Base-by-base conservation (phyloP, 2,329 filamentous ascomycete species). In the Colletotrichum lentis region DNA sequence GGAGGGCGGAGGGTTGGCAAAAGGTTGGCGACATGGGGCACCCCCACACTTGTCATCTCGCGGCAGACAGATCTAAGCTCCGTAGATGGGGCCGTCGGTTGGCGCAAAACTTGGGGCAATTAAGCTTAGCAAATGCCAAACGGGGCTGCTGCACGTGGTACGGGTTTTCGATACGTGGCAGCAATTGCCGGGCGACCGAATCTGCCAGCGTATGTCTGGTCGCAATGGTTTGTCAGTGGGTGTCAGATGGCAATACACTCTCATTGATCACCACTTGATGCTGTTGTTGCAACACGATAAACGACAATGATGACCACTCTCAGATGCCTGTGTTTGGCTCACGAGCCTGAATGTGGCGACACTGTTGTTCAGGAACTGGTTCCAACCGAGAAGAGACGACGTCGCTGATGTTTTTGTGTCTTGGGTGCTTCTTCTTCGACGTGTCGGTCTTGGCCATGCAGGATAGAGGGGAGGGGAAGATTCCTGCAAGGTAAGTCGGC, bases 61-160 rank as follows among this genome's bases (percentile, higher is more conserved):
- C 66, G 66, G 66, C 62, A 66, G 62, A 66, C 66, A 69, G 66
- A 69, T 69, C 66, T 69, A 66, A 66, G 56, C 55, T 69, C 66
- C 66, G 66, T 39, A 18, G 50, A 61, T 56, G 62, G 55, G 50
- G 52, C 66, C 64, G 44, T 52, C 62, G 50, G 66, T 69, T 69
- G 62, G 66, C 56, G 62, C 56, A 65, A 57, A 69, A 52, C 37
- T 43, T 61, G 50, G 62, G 55, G 49, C 35, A 39, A 56, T 66
- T 66, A 69, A 69, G 66, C 66, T 69, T 57, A 69, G 66, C 66
- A 66, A 56, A 47, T 57, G 62, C 62, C 56, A 61, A 66, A 66
- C 56, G 55, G 66, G 66, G 27, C 56, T 69, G 49, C 50, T 52
- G 56, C 62, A 61, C 37, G 49, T 49, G 31, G 31, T 35, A 46